phyloP scores from a whole-genome alignment of 2,329 filamentous ascomycete species.

The Xylaria sp. region DNA sequence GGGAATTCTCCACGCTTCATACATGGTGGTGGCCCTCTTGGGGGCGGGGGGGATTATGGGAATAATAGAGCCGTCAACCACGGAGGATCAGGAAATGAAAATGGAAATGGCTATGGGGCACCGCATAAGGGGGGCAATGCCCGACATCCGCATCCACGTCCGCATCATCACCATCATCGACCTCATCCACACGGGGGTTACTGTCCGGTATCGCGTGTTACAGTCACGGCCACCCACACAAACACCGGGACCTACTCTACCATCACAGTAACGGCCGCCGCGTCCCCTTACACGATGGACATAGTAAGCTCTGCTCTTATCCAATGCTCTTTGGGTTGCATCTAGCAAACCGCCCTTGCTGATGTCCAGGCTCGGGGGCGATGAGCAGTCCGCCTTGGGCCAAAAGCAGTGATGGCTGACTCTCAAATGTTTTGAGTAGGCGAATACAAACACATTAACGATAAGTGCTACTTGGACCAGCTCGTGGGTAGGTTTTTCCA shows the following conservation, averaged over 20 bases:
- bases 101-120: no score
- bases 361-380: no score
- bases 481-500: constrained; percentile 6
- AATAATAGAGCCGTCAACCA: no score
- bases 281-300: constrained; percentile 1
- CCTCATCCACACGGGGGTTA: background rate
- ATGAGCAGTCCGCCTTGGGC: no score
- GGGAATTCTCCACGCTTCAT: background rate
- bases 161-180: constrained; percentile 5
- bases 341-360: no score
- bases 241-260: constrained; percentile 10
- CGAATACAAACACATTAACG: constrained; percentile 13
- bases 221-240: background rate
- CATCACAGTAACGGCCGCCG: background rate
- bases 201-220: background rate
- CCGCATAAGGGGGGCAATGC: no score
- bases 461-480: constrained; percentile 7
- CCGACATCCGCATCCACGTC: no score
- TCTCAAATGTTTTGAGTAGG: background rate
- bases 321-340: background rate
- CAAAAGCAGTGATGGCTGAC: constrained; percentile 1
- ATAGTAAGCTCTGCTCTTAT: background rate
- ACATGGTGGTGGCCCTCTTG: background rate
- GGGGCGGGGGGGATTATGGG: no score
- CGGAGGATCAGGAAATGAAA: no score